Conservation (phyloP, 768 basidiomycete species). For the Lentinula detonsa region DNA sequence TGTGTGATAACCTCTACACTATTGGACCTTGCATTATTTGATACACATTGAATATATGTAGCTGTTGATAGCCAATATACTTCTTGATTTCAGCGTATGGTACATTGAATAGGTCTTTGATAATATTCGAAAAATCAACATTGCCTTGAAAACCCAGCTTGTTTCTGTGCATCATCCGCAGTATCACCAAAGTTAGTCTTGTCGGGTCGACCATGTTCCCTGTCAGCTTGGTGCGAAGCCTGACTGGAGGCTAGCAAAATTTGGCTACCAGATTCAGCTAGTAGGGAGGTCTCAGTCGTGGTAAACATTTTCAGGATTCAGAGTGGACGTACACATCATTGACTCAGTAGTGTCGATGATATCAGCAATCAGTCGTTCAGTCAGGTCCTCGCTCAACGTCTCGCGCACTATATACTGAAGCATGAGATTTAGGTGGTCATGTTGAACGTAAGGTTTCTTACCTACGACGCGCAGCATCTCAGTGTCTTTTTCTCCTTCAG, state of each 20-base stretch:
- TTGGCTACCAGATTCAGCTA: conserved; percentile 1
- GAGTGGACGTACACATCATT: conserved; percentile 32
- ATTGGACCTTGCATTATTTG: not conserved
- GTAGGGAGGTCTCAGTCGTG: not conserved
- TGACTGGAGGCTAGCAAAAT: not conserved
- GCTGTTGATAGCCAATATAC: no score
- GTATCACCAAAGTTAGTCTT: conserved; percentile 31
- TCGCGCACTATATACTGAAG: conserved; percentile 35
- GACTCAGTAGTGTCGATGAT: conserved; percentile 41
- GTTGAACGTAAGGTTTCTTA: conserved; percentile 13
- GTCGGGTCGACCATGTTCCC: conserved; percentile 34
- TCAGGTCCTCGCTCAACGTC: conserved; percentile 46
- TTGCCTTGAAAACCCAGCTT: conserved; percentile 31
- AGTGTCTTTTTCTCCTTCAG: conserved; percentile 40
- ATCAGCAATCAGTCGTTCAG: conserved; percentile 45
- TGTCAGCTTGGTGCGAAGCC: conserved; percentile 26
- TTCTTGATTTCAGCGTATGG: no score
- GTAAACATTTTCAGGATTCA: not conserved
- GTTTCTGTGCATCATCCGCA: conserved; percentile 14
- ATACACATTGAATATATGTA: no score
- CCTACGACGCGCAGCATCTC: conserved; percentile 59
- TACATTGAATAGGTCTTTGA: not conserved
- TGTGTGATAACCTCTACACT: conserved; percentile 3
- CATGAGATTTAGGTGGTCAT: not conserved
- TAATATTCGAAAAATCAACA: conserved; percentile 18